Evolutionary conservation across 225 moss, liverwort and hornwort species (phyloP).

Genomic region (Anthoceros angustus): DNA sequence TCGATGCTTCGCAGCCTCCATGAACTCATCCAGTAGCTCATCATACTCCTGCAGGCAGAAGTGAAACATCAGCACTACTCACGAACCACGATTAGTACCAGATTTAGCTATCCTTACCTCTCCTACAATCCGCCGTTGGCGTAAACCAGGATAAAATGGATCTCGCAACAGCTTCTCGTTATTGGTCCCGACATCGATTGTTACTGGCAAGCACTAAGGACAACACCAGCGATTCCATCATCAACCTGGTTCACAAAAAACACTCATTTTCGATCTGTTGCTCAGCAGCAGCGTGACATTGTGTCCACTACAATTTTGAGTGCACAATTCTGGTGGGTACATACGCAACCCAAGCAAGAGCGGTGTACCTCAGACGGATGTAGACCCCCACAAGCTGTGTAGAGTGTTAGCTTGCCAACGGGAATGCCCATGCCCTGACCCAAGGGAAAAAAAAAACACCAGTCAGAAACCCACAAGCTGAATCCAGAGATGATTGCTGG

Average conservation of each 20-base stretch:
- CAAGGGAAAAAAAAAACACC: not conserved
- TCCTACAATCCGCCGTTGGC: slow-evolving; percentile 45
- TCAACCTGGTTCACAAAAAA: slow-evolving; percentile 11
- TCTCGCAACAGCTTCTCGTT: slow-evolving; percentile 59
- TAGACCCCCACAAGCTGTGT: slow-evolving; percentile 67
- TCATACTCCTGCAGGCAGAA: slow-evolving; percentile 16
- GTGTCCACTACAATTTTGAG: not conserved
- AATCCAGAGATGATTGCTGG: not conserved
- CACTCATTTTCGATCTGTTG: not conserved
- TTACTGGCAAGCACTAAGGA: slow-evolving; percentile 73
- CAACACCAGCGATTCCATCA: slow-evolving; percentile 23
- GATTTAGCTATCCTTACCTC: slow-evolving; percentile 22
- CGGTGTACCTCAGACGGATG: slow-evolving; percentile 60
- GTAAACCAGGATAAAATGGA: slow-evolving; percentile 64
- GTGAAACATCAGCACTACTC: not conserved
- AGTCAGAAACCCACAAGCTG: not conserved
- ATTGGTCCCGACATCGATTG: slow-evolving; percentile 83
- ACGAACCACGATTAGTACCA: not conserved
- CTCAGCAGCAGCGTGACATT: not conserved
- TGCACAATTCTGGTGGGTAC: not conserved
- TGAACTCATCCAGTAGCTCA: slow-evolving; percentile 65
- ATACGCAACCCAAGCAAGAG: not conserved
- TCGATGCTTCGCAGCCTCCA: slow-evolving; percentile 55
- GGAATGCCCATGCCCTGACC: slow-evolving; percentile 74
- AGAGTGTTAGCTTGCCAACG: slow-evolving; percentile 65